Base-by-base conservation (phyloP, 331 rosid genomes). In the Saraca asoca region DNA sequence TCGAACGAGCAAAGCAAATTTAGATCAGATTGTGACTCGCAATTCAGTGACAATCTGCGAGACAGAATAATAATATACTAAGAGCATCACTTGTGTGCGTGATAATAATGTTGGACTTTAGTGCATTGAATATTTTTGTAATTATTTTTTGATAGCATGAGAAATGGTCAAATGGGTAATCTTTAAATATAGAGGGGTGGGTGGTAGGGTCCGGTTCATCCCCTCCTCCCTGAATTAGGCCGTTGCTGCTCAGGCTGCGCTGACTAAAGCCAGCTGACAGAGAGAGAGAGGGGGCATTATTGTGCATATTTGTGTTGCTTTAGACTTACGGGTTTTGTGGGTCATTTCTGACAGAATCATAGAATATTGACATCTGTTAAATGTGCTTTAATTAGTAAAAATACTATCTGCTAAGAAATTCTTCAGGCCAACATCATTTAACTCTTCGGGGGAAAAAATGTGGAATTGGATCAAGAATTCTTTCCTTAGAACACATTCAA, bases 151-250 rank as follows among this genome's bases (percentile, higher is more conserved):
- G 33, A 48, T 41, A 0, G 29, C 14, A 44, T 17, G 50, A 48
- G 11, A 39, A 39, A 10, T 39, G 6, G 53, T 6, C 1, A 13
- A 39, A 2, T 39, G 56, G 43, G 20, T 62, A 52, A 18, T 5
- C 10, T 61, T 45, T 46, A 39, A n/a, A n/a, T 12, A 57, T 7
- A 42, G 41, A 52, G 64, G 13, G 33, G 58, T 41, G 34, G 60
- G 34, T 61, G 71, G 58, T 61, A 60, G 70, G 82, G 74, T 66
- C 29, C 29, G 56, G 43, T 71, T 60, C 75, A 66, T 60, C 55
- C 14, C 69, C 74, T 69, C 12, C 61, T 51, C 34, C 81, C 44
- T 50, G 5, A 43, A 20, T 59, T 41, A 24, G 58, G 54, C 44
- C 15, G 31, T 39, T 53, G n/a, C n/a, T n/a, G n/a, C n/a, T 52